Conservation (phyloP, 306 rosid genomes). For the Vigna unguiculata region DNA sequence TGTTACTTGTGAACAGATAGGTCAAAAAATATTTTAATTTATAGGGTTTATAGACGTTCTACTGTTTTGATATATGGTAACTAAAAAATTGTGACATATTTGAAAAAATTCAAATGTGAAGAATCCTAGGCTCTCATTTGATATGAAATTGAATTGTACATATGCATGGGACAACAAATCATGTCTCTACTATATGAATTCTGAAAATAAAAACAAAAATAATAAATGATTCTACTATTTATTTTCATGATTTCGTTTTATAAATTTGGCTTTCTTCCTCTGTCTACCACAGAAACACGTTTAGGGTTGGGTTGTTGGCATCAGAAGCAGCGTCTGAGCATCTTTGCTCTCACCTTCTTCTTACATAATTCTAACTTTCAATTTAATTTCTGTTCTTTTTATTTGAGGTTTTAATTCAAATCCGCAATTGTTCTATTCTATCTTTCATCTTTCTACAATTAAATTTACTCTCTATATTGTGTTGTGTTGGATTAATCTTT, state of each 20-base stretch:
- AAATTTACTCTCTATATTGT: background rate
- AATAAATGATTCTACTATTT: background rate
- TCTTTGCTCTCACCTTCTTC: background rate
- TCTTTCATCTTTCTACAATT: too few relatives aligned
- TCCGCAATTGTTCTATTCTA: background rate
- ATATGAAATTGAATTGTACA: too few relatives aligned
- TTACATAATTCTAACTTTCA: background rate
- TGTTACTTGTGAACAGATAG: too few relatives aligned
- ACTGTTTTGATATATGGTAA: too few relatives aligned
- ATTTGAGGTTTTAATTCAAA: background rate
- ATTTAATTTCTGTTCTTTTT: background rate
- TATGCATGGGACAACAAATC: conserved; percentile 46
- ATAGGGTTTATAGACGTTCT: too few relatives aligned
- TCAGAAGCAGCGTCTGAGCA: conserved; percentile 1
- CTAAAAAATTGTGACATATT: too few relatives aligned
- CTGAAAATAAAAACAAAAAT: background rate
- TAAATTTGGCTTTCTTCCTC: conserved; percentile 31
- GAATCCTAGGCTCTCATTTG: too few relatives aligned
- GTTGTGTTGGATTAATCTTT: background rate
- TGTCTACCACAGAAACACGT: conserved; percentile 9
- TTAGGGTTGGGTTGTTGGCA: conserved; percentile 52
- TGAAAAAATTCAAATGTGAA: too few relatives aligned
- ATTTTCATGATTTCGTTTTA: conserved; percentile 22
- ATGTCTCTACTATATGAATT: conserved; percentile 27
- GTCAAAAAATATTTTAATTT: too few relatives aligned